Conservation (phyloP, 2,329 filamentous ascomycete genomes). For the Atkinsonella hypoxylon region DNA sequence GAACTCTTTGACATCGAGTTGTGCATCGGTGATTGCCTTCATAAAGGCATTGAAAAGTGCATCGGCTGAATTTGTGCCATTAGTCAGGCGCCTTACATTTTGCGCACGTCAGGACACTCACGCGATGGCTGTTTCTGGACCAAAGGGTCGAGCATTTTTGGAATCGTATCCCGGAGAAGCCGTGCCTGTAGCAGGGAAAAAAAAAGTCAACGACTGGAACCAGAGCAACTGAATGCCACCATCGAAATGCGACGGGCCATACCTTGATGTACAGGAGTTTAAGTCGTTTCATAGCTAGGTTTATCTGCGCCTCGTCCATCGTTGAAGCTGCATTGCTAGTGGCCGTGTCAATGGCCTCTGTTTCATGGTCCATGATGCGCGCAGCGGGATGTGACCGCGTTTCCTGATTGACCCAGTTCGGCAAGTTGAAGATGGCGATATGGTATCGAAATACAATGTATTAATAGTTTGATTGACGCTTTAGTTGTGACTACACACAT, state of each 20-base stretch:
- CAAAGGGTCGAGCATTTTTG: slow-evolving; percentile 34
- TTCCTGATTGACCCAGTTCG: not conserved
- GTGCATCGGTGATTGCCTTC: slow-evolving; percentile 33
- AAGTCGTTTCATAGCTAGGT: slow-evolving; percentile 36
- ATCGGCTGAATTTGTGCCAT: slow-evolving; percentile 30
- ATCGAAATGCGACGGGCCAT: slow-evolving; percentile 8
- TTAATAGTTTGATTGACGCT: not conserved
- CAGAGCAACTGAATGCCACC: not conserved
- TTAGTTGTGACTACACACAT: not conserved
- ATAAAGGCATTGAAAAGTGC: slow-evolving; percentile 34
- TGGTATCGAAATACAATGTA: not conserved
- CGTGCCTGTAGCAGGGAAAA: slow-evolving; percentile 17
- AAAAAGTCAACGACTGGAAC: no score
- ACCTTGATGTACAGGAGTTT: slow-evolving; percentile 45
- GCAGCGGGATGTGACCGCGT: not conserved
- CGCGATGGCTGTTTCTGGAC: slow-evolving; percentile 36
- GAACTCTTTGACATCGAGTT: slow-evolving; percentile 40
- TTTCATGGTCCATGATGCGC: slow-evolving; percentile 5
- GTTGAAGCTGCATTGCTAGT: slow-evolving; percentile 14
- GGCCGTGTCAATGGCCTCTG: not conserved
- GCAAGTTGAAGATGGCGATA: not conserved
- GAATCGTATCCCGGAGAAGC: slow-evolving; percentile 24
- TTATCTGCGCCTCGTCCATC: slow-evolving; percentile 37
- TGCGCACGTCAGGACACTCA: slow-evolving; percentile 22
- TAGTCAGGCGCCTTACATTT: not conserved